Evolutionary conservation across 2,329 filamentous ascomycete species (phyloP).

Genomic region (Botrytis byssoidea): DNA sequence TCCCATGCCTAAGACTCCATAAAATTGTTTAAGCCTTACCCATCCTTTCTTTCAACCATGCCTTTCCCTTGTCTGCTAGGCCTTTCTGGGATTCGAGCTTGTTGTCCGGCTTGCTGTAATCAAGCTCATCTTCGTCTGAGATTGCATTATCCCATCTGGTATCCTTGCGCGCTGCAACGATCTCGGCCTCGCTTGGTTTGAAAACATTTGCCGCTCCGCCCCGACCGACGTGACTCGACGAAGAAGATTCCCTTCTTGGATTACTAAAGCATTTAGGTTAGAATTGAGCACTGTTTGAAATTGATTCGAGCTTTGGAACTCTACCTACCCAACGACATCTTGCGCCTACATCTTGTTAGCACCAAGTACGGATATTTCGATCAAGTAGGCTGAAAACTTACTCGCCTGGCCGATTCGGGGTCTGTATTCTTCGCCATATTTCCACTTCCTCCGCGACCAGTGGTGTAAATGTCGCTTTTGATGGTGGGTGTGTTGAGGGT

Average conservation of each 20-base stretch:
- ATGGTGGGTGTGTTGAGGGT: constrained; percentile 81
- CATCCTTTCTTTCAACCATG: constrained; percentile 37
- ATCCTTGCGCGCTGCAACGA: constrained; percentile 37
- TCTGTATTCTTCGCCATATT: constrained; percentile 81
- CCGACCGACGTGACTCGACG: constrained; percentile 65
- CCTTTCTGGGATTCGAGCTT: constrained; percentile 35
- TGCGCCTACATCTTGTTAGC: constrained; percentile 52
- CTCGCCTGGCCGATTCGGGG: constrained; percentile 66
- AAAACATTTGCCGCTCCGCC: constrained; percentile 74
- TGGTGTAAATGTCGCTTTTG: constrained; percentile 82
- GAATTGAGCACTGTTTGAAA: neutral
- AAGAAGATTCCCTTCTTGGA: constrained; percentile 54
- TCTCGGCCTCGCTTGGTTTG: constrained; percentile 44
- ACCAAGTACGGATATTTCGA: neutral
- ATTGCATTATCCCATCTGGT: constrained; percentile 32
- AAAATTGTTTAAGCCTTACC: neutral
- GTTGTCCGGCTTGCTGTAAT: constrained; percentile 1
- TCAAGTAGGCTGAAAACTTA: neutral
- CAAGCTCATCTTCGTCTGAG: constrained; percentile 29
- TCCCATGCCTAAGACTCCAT: neutral
- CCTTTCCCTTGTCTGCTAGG: constrained; percentile 54
- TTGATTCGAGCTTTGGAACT: neutral
- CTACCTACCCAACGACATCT: constrained; percentile 69
- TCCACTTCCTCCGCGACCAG: constrained; percentile 77
- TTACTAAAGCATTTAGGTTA: constrained; percentile 20